phyloP scores from a whole-genome alignment of 1,139 yeast genomes.

The Pneumocystis oryctolagi region DNA sequence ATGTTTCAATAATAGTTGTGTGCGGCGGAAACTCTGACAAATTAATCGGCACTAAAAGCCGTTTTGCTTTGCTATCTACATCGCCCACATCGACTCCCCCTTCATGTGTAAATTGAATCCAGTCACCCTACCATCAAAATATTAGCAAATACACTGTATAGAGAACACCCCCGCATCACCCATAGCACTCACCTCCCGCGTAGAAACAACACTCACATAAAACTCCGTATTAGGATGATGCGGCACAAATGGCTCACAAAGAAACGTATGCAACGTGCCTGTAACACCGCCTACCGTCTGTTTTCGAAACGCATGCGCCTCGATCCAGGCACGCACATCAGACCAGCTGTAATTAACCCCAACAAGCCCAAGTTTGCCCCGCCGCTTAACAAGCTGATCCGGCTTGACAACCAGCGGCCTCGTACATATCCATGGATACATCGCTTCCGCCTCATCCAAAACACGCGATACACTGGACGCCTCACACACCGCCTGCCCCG shows the following conservation, averaged over 20 bases:
- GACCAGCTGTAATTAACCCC: slow-evolving; percentile 34
- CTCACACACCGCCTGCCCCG: neutral
- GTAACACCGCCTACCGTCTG: slow-evolving; percentile 30
- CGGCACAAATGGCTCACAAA: slow-evolving; percentile 35
- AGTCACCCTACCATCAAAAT: slow-evolving; percentile 24
- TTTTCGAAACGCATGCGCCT: slow-evolving; percentile 29
- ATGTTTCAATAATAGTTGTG: slow-evolving; percentile 22
- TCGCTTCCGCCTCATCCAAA: slow-evolving; percentile 26
- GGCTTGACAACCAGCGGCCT: slow-evolving; percentile 33
- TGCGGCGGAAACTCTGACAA: slow-evolving; percentile 30
- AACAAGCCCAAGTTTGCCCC: slow-evolving; percentile 33
- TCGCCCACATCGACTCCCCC: slow-evolving; percentile 38
- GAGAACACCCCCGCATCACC: neutral
- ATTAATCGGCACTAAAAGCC: slow-evolving; percentile 32
- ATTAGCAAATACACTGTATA: neutral
- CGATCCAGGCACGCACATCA: slow-evolving; percentile 31
- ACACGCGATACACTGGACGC: slow-evolving; percentile 18
- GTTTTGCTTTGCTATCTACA: slow-evolving; percentile 33
- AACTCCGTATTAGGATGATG: slow-evolving; percentile 34
- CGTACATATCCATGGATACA: slow-evolving; percentile 31
- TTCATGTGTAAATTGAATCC: slow-evolving; percentile 35
- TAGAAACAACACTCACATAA: slow-evolving; percentile 35
- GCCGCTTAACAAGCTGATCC: slow-evolving; percentile 34
- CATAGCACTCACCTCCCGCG: slow-evolving; percentile 22
- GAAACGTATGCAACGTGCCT: slow-evolving; percentile 30